Evolutionary conservation across 1,139 yeast genomes (phyloP), one percentile per base, ranked within the genome.

Genomic region (Yamadazyma taylorii): DNA sequence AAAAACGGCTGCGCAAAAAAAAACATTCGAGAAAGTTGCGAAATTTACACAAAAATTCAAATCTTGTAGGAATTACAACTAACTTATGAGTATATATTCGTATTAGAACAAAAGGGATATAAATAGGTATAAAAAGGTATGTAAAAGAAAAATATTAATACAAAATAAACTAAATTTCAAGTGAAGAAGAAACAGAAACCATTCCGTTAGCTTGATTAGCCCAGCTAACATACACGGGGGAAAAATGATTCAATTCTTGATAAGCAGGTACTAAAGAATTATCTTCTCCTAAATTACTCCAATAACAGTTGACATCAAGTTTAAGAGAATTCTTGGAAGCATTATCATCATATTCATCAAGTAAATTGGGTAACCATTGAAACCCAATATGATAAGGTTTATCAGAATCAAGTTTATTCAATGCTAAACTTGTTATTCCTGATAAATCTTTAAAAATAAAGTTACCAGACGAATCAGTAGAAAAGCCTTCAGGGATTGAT

Each of bases 291-390:
- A 76, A 74, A 46, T 86, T 94, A 9, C 85, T 82, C 94, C 94
- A 86, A 50, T 64, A 76, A 54, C 96, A 87, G 19, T 74, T 66
- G 4, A 86, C 69, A 8, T 64, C 60, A 2, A 86, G 67, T 2
- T 82, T 83, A 39, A 87, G 58, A 24, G 58, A 56, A 38, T 58
- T 60, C 4, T 36, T 45, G 12, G 58, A 58, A 29, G 64, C 63
- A 5, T 57, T 54, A 32, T 60, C 65, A 32, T 55, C 64, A 21
- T 57, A 69, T 16, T 63, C 69, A 27, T 75, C 78, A 43, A 77
- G 69, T 41, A 82, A 68, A 40, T 74, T 74, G 4, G 95, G 95
- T 30, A 85, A 67, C 96, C 96, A 87, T 52, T 85, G 85, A 39
- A 88, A 54, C 2, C 82, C 85, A 34, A 88, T 46, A 45, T 74